Conservation (phyloP, 352 stramenopile genomes). For the Globisporangium cylindrosporum region DNA sequence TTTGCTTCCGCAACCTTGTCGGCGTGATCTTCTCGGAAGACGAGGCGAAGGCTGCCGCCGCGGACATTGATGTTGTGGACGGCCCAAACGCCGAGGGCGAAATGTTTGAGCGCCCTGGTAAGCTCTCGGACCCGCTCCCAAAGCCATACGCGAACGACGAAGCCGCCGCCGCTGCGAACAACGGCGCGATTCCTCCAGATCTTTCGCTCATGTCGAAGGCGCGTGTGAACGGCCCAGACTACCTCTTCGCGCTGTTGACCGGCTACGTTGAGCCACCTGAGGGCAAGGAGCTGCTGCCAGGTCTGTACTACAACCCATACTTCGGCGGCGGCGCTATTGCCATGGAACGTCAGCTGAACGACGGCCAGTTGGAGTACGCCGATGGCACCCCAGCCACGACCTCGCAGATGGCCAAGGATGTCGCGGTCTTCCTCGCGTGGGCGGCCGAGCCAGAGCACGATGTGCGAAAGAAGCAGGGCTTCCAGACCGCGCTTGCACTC, state of each 20-base stretch:
- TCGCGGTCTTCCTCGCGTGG: constrained; percentile 97
- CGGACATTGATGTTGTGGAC: constrained; percentile 96
- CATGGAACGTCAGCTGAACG: constrained; percentile 97
- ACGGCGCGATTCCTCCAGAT: constrained; percentile 96
- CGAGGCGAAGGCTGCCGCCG: constrained; percentile 89
- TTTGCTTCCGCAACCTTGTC: constrained; percentile 98
- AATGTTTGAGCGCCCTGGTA: constrained; percentile 99
- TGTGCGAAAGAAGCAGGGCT: constrained; percentile 96
- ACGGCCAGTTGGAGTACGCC: constrained; percentile 97
- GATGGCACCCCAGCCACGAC: constrained; percentile 96
- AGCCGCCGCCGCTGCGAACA: constrained; percentile 95
- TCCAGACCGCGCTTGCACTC: constrained; percentile 93
- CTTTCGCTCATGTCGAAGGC: constrained; percentile 98
- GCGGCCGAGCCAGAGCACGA: constrained; percentile 97
- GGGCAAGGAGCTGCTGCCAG: constrained; percentile 79
- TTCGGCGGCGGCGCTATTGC: constrained; percentile 97
- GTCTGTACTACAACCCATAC: constrained; percentile 99
- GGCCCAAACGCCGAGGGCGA: constrained; percentile 98
- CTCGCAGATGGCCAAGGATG: constrained; percentile 98
- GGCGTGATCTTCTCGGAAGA: constrained; percentile 95
- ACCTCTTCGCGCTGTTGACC: constrained; percentile 97
- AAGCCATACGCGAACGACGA: constrained; percentile 98
- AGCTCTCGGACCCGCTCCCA: constrained; percentile 95
- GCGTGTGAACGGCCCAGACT: constrained; percentile 94
- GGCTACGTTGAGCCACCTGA: constrained; percentile 96